These are phyloP conservation scores for Marasmius sp. DNA, from an alignment of 1,284 basidiomycete species.

Conservation along the genomic window DNA sequence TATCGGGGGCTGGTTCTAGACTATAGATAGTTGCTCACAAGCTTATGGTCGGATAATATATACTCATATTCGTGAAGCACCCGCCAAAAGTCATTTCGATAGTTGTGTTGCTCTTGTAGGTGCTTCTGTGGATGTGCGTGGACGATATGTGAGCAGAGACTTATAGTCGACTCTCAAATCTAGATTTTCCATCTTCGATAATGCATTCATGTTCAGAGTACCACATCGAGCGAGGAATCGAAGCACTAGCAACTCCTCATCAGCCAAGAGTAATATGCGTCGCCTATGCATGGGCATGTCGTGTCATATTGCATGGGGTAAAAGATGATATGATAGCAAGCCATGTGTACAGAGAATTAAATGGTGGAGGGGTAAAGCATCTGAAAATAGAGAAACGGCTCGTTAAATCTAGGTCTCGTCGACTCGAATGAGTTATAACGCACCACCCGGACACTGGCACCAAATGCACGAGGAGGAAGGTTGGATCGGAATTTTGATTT, in stretches of 20 bases:
- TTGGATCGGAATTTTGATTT: constrained; percentile 97
- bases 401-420: constrained; percentile 13
- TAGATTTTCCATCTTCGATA: not conserved
- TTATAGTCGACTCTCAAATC: too few relatives aligned
- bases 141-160: too few relatives aligned
- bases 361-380: constrained; percentile 64
- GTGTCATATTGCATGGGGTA: constrained; percentile 54
- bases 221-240: not conserved
- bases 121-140: too few relatives aligned
- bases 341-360: constrained; percentile 40
- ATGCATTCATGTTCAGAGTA: not conserved
- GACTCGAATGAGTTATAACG: constrained; percentile 31
- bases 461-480: constrained; percentile 95
- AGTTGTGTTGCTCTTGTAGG: too few relatives aligned
- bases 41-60: not conserved
- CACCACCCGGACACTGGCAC: constrained; percentile 93
- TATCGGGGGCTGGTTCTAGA: not conserved
- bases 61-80: too few relatives aligned
- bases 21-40: not conserved
- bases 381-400: constrained; percentile 25
- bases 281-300: constrained; percentile 29
- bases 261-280: not conserved
- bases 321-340: constrained; percentile 31
- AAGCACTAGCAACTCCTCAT: too few relatives aligned
- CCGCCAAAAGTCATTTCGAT: too few relatives aligned